Evolutionary conservation across 2,329 filamentous ascomycete genomes (phyloP).

Genomic region (Beauveria sp.): DNA sequence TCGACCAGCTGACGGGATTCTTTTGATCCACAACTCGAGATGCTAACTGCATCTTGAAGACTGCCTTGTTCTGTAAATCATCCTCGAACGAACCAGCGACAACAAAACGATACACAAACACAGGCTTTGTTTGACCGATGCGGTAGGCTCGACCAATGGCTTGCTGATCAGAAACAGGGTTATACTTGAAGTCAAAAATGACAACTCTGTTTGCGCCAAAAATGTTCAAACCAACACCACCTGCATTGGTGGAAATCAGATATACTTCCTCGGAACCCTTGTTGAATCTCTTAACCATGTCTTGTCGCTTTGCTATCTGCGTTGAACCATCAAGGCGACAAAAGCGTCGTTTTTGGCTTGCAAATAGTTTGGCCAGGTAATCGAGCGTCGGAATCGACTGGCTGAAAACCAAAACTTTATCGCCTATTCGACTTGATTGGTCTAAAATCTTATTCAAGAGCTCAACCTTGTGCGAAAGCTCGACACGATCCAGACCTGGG

Average conservation of each 20-base stretch:
- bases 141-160: slow-evolving; percentile 82
- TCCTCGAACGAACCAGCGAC: slow-evolving; percentile 74
- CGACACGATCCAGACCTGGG: slow-evolving; percentile 35
- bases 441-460: slow-evolving; percentile 64
- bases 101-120: slow-evolving; percentile 79
- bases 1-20: slow-evolving; percentile 61
- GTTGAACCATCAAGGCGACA: slow-evolving; percentile 63
- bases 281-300: slow-evolving; percentile 63
- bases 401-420: slow-evolving; percentile 77
- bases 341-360: slow-evolving; percentile 37
- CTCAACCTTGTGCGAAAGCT: slow-evolving; percentile 59
- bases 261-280: slow-evolving; percentile 49
- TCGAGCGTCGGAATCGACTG: slow-evolving; percentile 63
- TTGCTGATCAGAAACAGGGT: slow-evolving; percentile 75
- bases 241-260: slow-evolving; percentile 76
- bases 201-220: slow-evolving; percentile 77
- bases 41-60: slow-evolving; percentile 79
- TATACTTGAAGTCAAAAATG: slow-evolving; percentile 77
- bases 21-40: slow-evolving; percentile 77
- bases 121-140: slow-evolving; percentile 70
- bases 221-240: slow-evolving; percentile 78
- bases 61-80: slow-evolving; percentile 60
- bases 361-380: slow-evolving; percentile 56
- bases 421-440: slow-evolving; percentile 50
- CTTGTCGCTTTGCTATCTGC: slow-evolving; percentile 48